These are phyloP conservation scores for Blastomyces gilchristii DNA, from an alignment of 2,329 filamentous ascomycete species.

Conservation along the genomic window DNA sequence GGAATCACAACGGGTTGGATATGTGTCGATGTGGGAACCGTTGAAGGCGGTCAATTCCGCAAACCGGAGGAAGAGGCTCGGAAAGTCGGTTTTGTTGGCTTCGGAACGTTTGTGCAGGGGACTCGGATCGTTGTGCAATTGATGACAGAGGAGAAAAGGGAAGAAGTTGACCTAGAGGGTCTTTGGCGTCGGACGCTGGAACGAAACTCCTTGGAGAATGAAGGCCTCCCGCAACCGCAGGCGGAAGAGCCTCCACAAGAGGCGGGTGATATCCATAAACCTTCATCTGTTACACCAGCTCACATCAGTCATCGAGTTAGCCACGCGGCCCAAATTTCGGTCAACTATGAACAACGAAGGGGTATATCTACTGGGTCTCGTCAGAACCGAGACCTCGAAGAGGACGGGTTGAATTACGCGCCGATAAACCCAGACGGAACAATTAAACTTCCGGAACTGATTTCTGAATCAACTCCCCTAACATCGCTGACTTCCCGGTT, in stretches of 20 bases:
- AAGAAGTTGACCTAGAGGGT: slow-evolving; percentile 55
- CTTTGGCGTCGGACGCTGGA: slow-evolving; percentile 48
- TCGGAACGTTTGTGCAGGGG: slow-evolving; percentile 51
- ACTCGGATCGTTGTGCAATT: slow-evolving; percentile 60
- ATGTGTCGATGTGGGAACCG: slow-evolving; percentile 74
- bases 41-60: slow-evolving; percentile 43
- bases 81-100: slow-evolving; percentile 54
- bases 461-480: neutral
- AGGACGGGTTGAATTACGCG: neutral
- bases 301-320: slow-evolving; percentile 16
- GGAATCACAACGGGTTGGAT: slow-evolving; percentile 92
- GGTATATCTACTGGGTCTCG: slow-evolving; percentile 10
- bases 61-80: slow-evolving; percentile 14
- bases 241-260: slow-evolving; percentile 18
- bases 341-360: slow-evolving; percentile 19
- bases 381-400: slow-evolving; percentile 10
- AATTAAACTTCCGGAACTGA: neutral
- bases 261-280: slow-evolving; percentile 19
- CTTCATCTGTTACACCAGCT: slow-evolving; percentile 17
- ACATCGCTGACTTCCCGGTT: slow-evolving; percentile 22
- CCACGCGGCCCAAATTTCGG: slow-evolving; percentile 15
- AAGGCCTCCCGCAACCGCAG: slow-evolving; percentile 10
- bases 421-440: neutral
- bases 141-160: slow-evolving; percentile 60
- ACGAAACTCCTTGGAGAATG: slow-evolving; percentile 30